phyloP scores from a whole-genome alignment of 805 yeast species.

The Priceomyces castillae region DNA sequence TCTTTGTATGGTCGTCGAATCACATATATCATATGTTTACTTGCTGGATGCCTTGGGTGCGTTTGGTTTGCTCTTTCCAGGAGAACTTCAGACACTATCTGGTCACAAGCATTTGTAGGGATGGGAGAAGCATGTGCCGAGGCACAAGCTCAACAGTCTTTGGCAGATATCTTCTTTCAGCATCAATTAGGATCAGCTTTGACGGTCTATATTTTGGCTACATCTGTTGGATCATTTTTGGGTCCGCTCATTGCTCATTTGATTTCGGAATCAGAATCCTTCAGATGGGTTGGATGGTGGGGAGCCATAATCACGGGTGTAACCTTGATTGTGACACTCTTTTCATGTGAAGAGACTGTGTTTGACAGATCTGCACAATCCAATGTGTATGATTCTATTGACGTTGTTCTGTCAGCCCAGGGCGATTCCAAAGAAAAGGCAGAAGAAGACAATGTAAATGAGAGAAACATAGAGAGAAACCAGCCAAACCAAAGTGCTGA shows the following conservation, averaged over 20 bases:
- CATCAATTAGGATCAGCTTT: conserved; percentile 74
- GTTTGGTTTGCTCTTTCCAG: conserved; percentile 66
- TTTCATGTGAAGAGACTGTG: conserved; percentile 69
- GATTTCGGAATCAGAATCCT: conserved; percentile 56
- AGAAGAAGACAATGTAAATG: conserved; percentile 13
- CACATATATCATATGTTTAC: conserved; percentile 58
- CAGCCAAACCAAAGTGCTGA: not conserved
- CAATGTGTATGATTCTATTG: not conserved
- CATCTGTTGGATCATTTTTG: conserved; percentile 72
- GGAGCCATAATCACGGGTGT: conserved; percentile 48
- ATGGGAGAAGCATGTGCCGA: conserved; percentile 76
- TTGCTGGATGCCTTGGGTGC: conserved; percentile 61
- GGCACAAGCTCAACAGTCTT: conserved; percentile 65
- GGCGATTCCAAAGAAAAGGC: conserved; percentile 9
- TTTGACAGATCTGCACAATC: conserved; percentile 53
- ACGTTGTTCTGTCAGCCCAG: not conserved
- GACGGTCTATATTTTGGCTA: conserved; percentile 70
- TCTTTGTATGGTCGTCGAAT: conserved; percentile 67
- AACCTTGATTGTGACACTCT: conserved; percentile 49
- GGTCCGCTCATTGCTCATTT: conserved; percentile 83
- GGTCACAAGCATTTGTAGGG: conserved; percentile 82
- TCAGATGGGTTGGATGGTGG: conserved; percentile 79
- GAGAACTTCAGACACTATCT: conserved; percentile 57
- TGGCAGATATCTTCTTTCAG: conserved; percentile 70
- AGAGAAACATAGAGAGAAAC: conserved; percentile 6